Evolutionary conservation across 2,329 filamentous ascomycete species (phyloP), one percentile per base, ranked within the genome.

Genomic region (Colletotrichum musicola): DNA sequence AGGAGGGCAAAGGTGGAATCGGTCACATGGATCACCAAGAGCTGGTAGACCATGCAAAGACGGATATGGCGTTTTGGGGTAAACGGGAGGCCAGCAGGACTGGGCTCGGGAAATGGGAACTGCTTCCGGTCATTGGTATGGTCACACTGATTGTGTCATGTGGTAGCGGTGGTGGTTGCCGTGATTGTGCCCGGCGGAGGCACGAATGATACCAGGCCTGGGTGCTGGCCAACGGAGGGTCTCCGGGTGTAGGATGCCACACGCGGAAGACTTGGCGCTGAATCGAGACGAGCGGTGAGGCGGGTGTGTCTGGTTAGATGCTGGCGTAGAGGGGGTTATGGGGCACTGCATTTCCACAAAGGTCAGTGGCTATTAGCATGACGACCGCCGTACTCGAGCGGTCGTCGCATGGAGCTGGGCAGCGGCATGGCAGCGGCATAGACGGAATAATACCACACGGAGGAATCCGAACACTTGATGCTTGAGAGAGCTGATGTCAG

Each of bases 371-470:
- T 16, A 14, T 10, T n/a, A 42, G 13, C 40, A 42, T 14, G 40
- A 14, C 1, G 40, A 7, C 35, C n/a, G 16, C 25, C 4, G 18
- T 46, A 25, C 18, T 16, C 6, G 14, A 16, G 20, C 20, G 22
- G 44, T 18, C 27, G 35, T 18, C 9, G n/a, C 16, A 49, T 22
- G 38, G 20, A 30, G 27, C 53, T 22, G 18, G 14, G 30, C 2
- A 40, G 47, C 16, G 53, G 38, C 20, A 20, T 47, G 30, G 10
- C 30, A 35, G 64, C 47, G 53, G 64, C 51, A 4, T 20, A 30
- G 64, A 64, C 60, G 60, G 47, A 68, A 64, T 42, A 47, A 58
- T 64, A 68, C 27, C 59, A 53, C 25, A 64, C 51, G 57, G 49
- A 30, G 47, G 47, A 63, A 63, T 51, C 7, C 25, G 22, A 51